phyloP scores from a whole-genome alignment of 1,284 basidiomycete species.

The Ustilago crameri region DNA sequence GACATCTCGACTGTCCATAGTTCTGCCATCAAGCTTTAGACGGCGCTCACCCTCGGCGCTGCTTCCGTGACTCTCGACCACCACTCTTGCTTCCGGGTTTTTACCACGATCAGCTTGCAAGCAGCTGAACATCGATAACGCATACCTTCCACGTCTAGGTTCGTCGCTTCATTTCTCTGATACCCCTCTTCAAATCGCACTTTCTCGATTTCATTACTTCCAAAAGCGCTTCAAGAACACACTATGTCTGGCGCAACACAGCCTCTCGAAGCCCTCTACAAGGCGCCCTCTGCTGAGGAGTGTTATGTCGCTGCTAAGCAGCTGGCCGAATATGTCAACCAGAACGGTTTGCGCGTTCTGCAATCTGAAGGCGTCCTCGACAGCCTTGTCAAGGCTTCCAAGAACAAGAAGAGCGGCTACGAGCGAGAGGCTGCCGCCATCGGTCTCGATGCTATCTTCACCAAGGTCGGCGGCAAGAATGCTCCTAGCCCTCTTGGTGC shows the following conservation, averaged over 20 bases:
- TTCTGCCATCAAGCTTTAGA: slow-evolving; percentile 6
- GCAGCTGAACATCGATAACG: slow-evolving; percentile 16
- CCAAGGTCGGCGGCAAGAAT: slow-evolving; percentile 67
- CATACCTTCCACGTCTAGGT: background rate
- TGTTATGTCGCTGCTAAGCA: slow-evolving; percentile 66
- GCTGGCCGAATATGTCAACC: slow-evolving; percentile 68
- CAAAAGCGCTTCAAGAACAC: slow-evolving; percentile 14
- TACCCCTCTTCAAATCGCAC: slow-evolving; percentile 14
- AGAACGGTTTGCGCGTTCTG: slow-evolving; percentile 66
- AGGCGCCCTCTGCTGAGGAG: slow-evolving; percentile 58
- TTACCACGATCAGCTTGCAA: slow-evolving; percentile 1
- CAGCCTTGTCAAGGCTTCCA: slow-evolving; percentile 73
- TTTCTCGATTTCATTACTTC: background rate
- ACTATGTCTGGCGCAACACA: slow-evolving; percentile 39
- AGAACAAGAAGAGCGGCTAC: slow-evolving; percentile 85
- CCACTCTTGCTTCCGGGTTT: slow-evolving; percentile 2
- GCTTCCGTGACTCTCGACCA: slow-evolving; percentile 16
- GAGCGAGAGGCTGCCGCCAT: slow-evolving; percentile 92
- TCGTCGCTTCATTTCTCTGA: slow-evolving; percentile 2
- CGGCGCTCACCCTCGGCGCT: background rate
- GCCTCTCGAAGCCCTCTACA: slow-evolving; percentile 53
- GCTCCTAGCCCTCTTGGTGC: slow-evolving; percentile 75
- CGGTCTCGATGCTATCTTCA: slow-evolving; percentile 70
- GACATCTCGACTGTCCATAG: slow-evolving; percentile 15
- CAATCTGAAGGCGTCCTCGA: slow-evolving; percentile 67